These are phyloP conservation scores for Saccharomycopsis phalli DNA, from an alignment of 1,139 yeast genomes.

Conservation along the genomic window DNA sequence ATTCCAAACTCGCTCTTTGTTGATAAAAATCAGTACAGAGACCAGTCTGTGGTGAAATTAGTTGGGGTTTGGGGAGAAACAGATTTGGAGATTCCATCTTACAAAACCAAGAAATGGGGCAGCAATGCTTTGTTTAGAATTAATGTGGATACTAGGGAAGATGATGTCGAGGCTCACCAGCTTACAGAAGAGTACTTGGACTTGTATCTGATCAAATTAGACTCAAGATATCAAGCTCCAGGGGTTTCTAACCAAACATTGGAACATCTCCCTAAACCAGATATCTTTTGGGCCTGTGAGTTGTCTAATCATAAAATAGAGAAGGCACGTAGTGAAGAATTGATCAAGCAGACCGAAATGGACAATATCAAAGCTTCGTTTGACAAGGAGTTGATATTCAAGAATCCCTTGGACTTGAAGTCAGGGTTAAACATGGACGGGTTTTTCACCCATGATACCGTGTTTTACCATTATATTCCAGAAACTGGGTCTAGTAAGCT, in stretches of 20 bases:
- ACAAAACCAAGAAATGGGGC: constrained; percentile 18
- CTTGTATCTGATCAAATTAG: constrained; percentile 13
- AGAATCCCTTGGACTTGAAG: constrained; percentile 18
- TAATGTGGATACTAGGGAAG: constrained; percentile 9
- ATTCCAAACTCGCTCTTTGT: constrained; percentile 31
- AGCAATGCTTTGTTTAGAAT: constrained; percentile 16
- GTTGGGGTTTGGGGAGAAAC: constrained; percentile 36
- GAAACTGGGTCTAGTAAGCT: not conserved
- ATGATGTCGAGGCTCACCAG: not conserved
- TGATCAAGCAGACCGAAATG: constrained; percentile 5
- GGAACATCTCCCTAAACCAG: constrained; percentile 15
- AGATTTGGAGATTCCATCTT: constrained; percentile 28
- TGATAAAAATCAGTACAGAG: constrained; percentile 34
- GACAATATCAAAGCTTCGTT: constrained; percentile 7
- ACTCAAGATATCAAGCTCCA: constrained; percentile 18
- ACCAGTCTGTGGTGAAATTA: constrained; percentile 24
- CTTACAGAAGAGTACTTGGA: constrained; percentile 2
- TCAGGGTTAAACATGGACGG: constrained; percentile 16
- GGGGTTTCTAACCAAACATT: not conserved
- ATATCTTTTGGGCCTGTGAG: constrained; percentile 20
- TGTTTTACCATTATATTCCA: constrained; percentile 16
- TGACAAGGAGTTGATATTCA: constrained; percentile 10
- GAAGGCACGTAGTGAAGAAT: not conserved
- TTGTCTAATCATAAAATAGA: constrained; percentile 3
- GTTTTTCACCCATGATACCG: constrained; percentile 19